phyloP scores from a whole-genome alignment of 306 rosid species.

The Vigna radiata region DNA sequence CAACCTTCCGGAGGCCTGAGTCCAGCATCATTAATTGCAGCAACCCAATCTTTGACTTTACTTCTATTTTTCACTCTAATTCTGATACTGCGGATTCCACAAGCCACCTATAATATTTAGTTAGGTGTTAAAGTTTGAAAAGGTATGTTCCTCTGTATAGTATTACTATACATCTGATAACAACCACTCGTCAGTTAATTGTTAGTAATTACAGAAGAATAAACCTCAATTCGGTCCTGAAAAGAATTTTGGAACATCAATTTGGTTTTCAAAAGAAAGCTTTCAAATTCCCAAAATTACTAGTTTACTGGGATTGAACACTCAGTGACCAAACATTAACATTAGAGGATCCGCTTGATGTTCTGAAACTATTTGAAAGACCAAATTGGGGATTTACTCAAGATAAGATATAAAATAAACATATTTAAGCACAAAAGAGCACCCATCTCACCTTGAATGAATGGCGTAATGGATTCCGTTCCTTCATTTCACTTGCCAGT shows the following conservation, averaged over 20 bases:
- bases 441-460: slow-evolving; percentile 73
- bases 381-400: slow-evolving; percentile 19
- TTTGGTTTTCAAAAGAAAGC: slow-evolving; percentile 24
- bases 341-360: slow-evolving; percentile 33
- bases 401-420: background rate
- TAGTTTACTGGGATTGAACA: slow-evolving; percentile 7
- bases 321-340: slow-evolving; percentile 20
- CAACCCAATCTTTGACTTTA: slow-evolving; percentile 95
- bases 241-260: slow-evolving; percentile 10
- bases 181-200: slow-evolving; percentile 23
- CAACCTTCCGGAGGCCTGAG: slow-evolving; percentile 98
- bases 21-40: slow-evolving; percentile 95
- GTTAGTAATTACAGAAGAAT: slow-evolving; percentile 30
- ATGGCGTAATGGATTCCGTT: slow-evolving; percentile 90
- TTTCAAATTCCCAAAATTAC: slow-evolving; percentile 26
- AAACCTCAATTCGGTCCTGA: slow-evolving; percentile 18
- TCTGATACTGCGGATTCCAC: slow-evolving; percentile 82
- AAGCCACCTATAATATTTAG: slow-evolving; percentile 67
- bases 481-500: slow-evolving; percentile 80
- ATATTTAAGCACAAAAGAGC: slow-evolving; percentile 38
- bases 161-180: slow-evolving; percentile 37
- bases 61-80: slow-evolving; percentile 73
- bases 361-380: slow-evolving; percentile 24
- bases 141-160: slow-evolving; percentile 25
- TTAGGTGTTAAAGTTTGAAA: slow-evolving; percentile 35